These are phyloP conservation scores for Purpureocillium lavendulum DNA, from an alignment of 2,329 filamentous ascomycete species.

Conservation along the genomic window DNA sequence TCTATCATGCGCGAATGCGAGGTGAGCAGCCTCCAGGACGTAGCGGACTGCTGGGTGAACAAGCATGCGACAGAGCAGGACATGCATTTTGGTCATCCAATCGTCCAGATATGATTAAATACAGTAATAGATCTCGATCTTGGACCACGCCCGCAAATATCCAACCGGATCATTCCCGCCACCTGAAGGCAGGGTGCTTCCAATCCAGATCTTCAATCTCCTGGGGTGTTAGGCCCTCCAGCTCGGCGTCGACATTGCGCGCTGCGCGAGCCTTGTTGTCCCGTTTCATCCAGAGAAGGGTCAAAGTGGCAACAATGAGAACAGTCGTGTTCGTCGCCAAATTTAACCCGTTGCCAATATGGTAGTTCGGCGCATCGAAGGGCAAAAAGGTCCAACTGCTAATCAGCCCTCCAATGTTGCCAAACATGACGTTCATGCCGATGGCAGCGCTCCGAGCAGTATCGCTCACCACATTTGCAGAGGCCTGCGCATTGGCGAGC, in stretches of 20 bases:
- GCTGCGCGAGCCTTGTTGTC: conserved; percentile 42
- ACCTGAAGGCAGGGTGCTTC: conserved; percentile 57
- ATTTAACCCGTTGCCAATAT: conserved; percentile 64
- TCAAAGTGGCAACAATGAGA: conserved; percentile 36
- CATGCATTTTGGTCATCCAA: too few species aligned
- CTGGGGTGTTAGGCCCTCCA: conserved; percentile 42
- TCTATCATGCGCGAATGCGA: too few species aligned
- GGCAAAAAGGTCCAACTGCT: conserved; percentile 58
- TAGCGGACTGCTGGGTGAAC: too few species aligned
- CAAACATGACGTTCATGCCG: conserved; percentile 60
- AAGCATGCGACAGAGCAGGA: too few species aligned
- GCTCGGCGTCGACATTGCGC: conserved; percentile 28
- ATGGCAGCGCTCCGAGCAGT: conserved; percentile 61
- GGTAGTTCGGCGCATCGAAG: conserved; percentile 56
- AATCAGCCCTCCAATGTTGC: conserved; percentile 62
- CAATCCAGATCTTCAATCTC: conserved; percentile 56
- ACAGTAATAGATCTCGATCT: too few species aligned
- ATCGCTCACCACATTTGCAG: conserved; percentile 64
- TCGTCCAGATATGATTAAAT: too few species aligned
- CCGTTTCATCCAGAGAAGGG: conserved; percentile 51
- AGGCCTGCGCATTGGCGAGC: conserved; percentile 57
- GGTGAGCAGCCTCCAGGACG: too few species aligned
- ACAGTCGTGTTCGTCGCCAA: conserved; percentile 46
- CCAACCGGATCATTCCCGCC: conserved; percentile 32
- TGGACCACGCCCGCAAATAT: too few species aligned